These are phyloP conservation scores for Quercus dentata DNA, from an alignment of 306 rosid species.

Conservation along the genomic window DNA sequence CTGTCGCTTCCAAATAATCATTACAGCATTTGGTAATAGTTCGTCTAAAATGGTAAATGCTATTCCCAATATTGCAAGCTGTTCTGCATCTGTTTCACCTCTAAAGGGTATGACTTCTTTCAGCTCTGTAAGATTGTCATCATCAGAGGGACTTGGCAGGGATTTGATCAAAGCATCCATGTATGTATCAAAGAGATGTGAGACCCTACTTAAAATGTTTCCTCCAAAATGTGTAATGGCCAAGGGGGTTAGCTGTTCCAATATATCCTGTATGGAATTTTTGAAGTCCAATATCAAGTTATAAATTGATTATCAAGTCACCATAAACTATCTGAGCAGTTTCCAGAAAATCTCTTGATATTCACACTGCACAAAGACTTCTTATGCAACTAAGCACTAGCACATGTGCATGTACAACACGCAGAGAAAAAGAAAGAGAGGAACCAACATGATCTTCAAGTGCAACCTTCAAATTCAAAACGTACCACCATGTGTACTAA, in stretches of 20 bases:
- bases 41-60: slow-evolving; percentile 90
- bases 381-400: not conserved
- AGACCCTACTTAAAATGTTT: slow-evolving; percentile 62
- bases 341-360: not conserved
- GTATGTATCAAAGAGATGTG: slow-evolving; percentile 77
- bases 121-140: slow-evolving; percentile 75
- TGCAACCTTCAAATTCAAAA: slow-evolving; percentile 10
- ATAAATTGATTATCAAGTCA: not conserved
- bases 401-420: slow-evolving; percentile 4
- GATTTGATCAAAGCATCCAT: slow-evolving; percentile 84
- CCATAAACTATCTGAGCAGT: not conserved
- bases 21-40: slow-evolving; percentile 71
- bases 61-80: slow-evolving; percentile 81
- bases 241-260: slow-evolving; percentile 79
- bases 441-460: not conserved
- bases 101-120: slow-evolving; percentile 68
- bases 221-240: slow-evolving; percentile 80
- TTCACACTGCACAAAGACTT: not conserved
- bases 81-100: slow-evolving; percentile 96
- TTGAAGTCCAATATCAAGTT: not conserved
- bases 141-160: slow-evolving; percentile 87
- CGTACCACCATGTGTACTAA: not conserved
- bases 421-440: not conserved
- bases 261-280: slow-evolving; percentile 62
- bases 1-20: slow-evolving; percentile 64